Evolutionary conservation across 768 basidiomycete species (phyloP).

Genomic region (Pulveroboletus sp.): DNA sequence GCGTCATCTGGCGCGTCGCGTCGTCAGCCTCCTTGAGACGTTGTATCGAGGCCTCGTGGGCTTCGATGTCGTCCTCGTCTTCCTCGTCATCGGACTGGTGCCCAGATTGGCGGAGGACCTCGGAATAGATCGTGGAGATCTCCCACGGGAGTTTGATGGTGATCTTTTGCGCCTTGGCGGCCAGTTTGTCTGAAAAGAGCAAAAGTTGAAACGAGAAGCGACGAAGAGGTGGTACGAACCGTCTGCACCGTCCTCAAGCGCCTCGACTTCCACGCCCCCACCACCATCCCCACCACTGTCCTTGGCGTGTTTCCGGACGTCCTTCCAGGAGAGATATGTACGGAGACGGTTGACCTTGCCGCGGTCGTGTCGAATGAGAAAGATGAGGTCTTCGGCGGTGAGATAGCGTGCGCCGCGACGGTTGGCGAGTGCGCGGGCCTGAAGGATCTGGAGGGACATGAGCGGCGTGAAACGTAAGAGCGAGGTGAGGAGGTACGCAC

Average conservation of each 20-base stretch:
- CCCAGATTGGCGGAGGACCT: conserved; percentile 69
- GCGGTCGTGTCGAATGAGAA: conserved; percentile 90
- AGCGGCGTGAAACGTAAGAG: conserved; percentile 4
- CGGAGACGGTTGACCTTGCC: conserved; percentile 90
- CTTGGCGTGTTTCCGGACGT: conserved; percentile 92
- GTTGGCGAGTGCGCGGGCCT: conserved; percentile 80
- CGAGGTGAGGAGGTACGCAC: conserved; percentile 38
- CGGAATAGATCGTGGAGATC: conserved; percentile 85
- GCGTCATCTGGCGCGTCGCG: conserved; percentile 91
- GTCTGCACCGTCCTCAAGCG: conserved; percentile 77
- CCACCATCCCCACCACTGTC: conserved; percentile 82
- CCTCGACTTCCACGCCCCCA: conserved; percentile 78
- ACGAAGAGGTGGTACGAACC: conserved; percentile 46
- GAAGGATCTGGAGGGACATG: conserved; percentile 59
- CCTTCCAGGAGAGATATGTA: conserved; percentile 96
- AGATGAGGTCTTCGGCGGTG: conserved; percentile 92
- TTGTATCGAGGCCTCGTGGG: conserved; percentile 89
- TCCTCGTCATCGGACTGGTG: conserved; percentile 93
- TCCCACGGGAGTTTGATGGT: conserved; percentile 98
- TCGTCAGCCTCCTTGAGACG: conserved; percentile 94
- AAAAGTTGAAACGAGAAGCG: not conserved
- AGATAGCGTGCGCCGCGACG: conserved; percentile 82
- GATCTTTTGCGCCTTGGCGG: conserved; percentile 84
- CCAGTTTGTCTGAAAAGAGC: conserved; percentile 56
- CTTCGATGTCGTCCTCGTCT: conserved; percentile 94